Evolutionary conservation across 495 filamentous ascomycete species (phyloP).

Genomic region (Delitschia confertaspora): DNA sequence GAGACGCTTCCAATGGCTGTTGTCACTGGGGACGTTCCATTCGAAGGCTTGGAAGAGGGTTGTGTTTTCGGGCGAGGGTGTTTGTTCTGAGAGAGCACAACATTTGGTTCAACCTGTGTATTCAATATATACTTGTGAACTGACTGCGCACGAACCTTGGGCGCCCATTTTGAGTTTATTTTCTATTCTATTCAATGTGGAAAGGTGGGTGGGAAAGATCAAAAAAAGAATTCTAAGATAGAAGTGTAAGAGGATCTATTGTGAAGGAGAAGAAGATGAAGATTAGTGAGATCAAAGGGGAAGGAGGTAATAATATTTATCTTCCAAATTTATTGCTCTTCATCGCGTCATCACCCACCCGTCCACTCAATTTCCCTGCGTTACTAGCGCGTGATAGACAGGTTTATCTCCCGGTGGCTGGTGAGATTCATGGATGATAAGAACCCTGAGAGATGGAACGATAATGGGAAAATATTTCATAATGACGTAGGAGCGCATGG

Average conservation of each 20-base stretch:
- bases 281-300: too few relatives aligned
- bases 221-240: background rate
- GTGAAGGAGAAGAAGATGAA: background rate
- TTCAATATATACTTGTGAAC: background rate
- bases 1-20: conserved; percentile 56
- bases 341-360: too few relatives aligned
- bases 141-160: conserved; percentile 3
- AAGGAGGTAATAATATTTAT: too few relatives aligned
- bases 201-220: background rate
- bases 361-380: too few relatives aligned
- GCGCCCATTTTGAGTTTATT: conserved; percentile 10
- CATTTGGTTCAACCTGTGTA: conserved; percentile 3
- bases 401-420: conserved; percentile 15
- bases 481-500: too few relatives aligned
- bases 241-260: background rate
- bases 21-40: conserved; percentile 62
- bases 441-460: background rate
- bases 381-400: conserved; percentile 1
- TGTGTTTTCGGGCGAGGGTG: conserved; percentile 39
- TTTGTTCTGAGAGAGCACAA: conserved; percentile 10
- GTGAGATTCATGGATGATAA: conserved; percentile 1
- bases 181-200: background rate
- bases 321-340: too few relatives aligned
- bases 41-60: conserved; percentile 67
- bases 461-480: too few relatives aligned